These are phyloP conservation scores for Yamadazyma epiphylla DNA, from an alignment of 1,139 yeast species.

Conservation along the genomic window DNA sequence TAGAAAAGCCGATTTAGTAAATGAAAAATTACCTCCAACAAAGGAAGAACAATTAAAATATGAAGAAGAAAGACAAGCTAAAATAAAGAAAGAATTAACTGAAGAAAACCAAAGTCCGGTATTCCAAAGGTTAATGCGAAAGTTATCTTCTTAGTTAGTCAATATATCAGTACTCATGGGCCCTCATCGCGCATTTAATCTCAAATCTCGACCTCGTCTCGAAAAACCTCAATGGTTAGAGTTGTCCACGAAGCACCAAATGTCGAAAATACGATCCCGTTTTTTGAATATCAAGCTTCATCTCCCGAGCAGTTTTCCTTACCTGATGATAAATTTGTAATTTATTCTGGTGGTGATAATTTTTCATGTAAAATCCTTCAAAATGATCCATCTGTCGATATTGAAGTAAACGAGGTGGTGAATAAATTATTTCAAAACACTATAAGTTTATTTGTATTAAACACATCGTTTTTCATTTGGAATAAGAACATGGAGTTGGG, in stretches of 20 bases:
- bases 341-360: constrained; percentile 35
- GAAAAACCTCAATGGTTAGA: constrained; percentile 14
- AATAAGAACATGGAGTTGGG: constrained; percentile 24
- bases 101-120: constrained; percentile 34
- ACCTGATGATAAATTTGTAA: constrained; percentile 38
- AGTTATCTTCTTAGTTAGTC: constrained; percentile 21
- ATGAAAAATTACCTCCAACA: constrained; percentile 90
- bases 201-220: no score
- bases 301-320: constrained; percentile 39
- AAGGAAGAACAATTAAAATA: constrained; percentile 49
- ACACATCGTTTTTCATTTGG: constrained; percentile 37
- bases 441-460: constrained; percentile 35
- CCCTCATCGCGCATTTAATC: no score
- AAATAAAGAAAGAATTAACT: constrained; percentile 41
- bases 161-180: no score
- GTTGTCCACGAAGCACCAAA: constrained; percentile 34
- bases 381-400: constrained; percentile 16
- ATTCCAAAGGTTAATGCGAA: constrained; percentile 39
- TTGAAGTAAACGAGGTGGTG: constrained; percentile 11
- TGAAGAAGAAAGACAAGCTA: constrained; percentile 43
- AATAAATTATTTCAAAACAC: constrained; percentile 2
- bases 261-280: constrained; percentile 39
- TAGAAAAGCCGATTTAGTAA: constrained; percentile 69
- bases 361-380: constrained; percentile 10
- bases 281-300: constrained; percentile 29